These are phyloP conservation scores for Nicotiana undulata DNA, from an alignment of 257 asterid species.

Conservation along the genomic window DNA sequence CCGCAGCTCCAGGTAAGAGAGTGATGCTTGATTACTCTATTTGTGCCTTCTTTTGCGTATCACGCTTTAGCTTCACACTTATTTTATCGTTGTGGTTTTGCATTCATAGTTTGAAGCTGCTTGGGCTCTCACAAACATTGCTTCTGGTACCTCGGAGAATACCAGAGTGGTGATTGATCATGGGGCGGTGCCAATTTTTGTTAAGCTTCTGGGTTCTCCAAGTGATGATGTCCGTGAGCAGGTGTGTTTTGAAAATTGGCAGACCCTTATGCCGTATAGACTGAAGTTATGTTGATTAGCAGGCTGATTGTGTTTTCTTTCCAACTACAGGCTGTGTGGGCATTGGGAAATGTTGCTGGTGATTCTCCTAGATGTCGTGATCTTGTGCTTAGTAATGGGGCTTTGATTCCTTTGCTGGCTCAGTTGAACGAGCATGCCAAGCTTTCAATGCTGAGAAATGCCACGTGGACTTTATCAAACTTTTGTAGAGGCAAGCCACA, in stretches of 20 bases:
- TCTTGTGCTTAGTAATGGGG: conserved; percentile 80
- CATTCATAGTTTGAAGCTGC: conserved; percentile 78
- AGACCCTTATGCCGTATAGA: neutral
- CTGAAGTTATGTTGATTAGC: neutral
- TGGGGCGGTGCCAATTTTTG: conserved; percentile 83
- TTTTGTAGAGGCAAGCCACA: conserved; percentile 98
- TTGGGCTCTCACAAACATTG: conserved; percentile 97
- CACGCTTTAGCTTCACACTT: neutral
- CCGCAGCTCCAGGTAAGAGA: conserved; percentile 76
- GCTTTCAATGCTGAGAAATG: conserved; percentile 93
- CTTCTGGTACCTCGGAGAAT: conserved; percentile 91
- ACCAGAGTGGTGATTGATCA: conserved; percentile 86
- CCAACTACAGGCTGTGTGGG: conserved; percentile 80
- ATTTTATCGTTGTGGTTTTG: neutral
- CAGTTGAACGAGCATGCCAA: conserved; percentile 76
- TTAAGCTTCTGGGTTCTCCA: conserved; percentile 74
- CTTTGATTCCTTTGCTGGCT: conserved; percentile 65
- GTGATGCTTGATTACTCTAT: neutral
- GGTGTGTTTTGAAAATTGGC: conserved; percentile 26
- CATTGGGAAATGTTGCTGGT: conserved; percentile 93
- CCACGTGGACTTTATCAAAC: conserved; percentile 93
- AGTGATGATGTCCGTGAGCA: conserved; percentile 97
- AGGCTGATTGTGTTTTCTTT: neutral
- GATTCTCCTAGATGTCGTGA: conserved; percentile 92
- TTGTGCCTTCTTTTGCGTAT: neutral